Conservation (phyloP, 805 yeast species). For the Starmerella bombicola region DNA sequence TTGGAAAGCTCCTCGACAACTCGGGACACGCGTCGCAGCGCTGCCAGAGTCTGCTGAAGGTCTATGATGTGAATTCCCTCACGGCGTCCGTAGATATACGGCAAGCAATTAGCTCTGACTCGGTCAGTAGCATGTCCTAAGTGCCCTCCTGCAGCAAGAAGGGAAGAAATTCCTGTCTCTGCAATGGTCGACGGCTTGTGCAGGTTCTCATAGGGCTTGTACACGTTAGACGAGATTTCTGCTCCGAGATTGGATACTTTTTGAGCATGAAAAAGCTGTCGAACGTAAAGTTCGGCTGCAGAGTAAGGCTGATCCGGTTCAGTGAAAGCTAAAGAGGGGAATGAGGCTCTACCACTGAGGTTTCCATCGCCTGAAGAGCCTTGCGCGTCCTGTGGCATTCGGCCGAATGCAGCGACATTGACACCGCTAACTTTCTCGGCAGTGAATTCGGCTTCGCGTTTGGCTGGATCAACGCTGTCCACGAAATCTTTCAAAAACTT, state of each 20-base stretch:
- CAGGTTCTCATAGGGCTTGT: constrained; percentile 56
- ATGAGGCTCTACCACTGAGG: constrained; percentile 25
- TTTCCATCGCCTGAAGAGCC: constrained; percentile 12
- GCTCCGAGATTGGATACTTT: constrained; percentile 54
- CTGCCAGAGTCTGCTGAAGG: constrained; percentile 65
- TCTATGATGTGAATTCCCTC: constrained; percentile 88
- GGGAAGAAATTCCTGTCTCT: constrained; percentile 51
- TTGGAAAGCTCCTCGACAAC: constrained; percentile 74
- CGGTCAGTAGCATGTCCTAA: constrained; percentile 78
- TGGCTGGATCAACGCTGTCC: constrained; percentile 22
- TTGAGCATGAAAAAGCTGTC: constrained; percentile 53
- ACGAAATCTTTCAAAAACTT: constrained; percentile 24
- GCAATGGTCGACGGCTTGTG: constrained; percentile 41
- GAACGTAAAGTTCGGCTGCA: constrained; percentile 59
- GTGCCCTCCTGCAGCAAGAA: constrained; percentile 89
- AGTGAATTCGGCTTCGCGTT: constrained; percentile 19
- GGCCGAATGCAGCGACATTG: constrained; percentile 7
- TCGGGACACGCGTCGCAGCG: constrained; percentile 67
- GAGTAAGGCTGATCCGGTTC: constrained; percentile 55
- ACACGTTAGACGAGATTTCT: constrained; percentile 41
- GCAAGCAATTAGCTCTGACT: constrained; percentile 63
- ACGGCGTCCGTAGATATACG: constrained; percentile 76
- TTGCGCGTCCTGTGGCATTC: background rate
- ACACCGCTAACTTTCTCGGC: constrained; percentile 11
- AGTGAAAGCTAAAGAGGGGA: constrained; percentile 55